Base-by-base conservation (phyloP, 805 yeast genomes). In the Starmerella davenportii region DNA sequence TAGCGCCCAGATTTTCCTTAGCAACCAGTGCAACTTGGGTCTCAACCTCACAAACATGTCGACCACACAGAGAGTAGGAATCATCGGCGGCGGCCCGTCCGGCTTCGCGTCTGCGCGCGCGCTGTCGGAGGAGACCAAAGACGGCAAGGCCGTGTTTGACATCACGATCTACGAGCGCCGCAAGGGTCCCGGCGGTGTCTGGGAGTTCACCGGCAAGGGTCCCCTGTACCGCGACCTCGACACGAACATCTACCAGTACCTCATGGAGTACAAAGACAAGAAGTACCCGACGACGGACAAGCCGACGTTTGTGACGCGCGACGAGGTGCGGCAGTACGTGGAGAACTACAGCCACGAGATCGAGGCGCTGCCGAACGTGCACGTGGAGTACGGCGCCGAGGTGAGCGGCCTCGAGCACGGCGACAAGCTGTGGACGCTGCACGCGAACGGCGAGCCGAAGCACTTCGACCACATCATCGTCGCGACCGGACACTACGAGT, bases 1-100 rank as follows among this genome's bases (percentile, higher is more conserved):
- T n/a, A n/a, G n/a, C n/a, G n/a, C n/a, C n/a, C n/a, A n/a, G n/a
- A n/a, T n/a, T n/a, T n/a, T n/a, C n/a, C n/a, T n/a, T n/a, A n/a
- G n/a, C n/a, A n/a, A n/a, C n/a, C n/a, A n/a, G n/a, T n/a, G n/a
- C n/a, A n/a, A n/a, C n/a, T n/a, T n/a, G n/a, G n/a, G n/a, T n/a
- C n/a, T n/a, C n/a, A n/a, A n/a, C n/a, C n/a, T n/a, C n/a, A n/a
- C n/a, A n/a, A n/a, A n/a, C n/a, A 23, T 23, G 25, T 7, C 25
- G 7, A 11, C 25, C 11, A 7, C 7, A 11, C 7, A 23, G 25
- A 23, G 11, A 23, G 62, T 79, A 3, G 82, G 81, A 0, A 68
- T 80, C 7, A 64, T 80, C 19, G 93, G 93, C 2, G 84, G 72
- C 2, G 93, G 92, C 0, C 85, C 90, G 0, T 65, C 71, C 33